Evolutionary conservation across 78 protist species (phyloP).

Genomic region (Bodo saltans): DNA sequence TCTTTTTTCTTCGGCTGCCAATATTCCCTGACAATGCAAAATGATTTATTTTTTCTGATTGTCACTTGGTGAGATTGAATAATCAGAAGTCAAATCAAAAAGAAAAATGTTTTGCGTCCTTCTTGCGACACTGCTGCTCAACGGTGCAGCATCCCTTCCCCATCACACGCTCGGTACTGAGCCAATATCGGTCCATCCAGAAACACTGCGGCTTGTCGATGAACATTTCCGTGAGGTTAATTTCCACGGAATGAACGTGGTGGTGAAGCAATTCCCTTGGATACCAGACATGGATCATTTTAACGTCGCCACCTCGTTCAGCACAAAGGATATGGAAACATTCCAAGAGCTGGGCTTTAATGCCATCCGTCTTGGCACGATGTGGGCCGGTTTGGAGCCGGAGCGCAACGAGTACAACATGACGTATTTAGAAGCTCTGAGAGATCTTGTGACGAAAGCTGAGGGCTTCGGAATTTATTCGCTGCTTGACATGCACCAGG

Average conservation of each 20-base stretch:
- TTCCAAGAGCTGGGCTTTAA: slow-evolving; percentile 14
- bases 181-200: too few species aligned
- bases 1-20: too few species aligned
- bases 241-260: slow-evolving; percentile 41
- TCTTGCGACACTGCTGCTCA: too few species aligned
- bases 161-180: too few species aligned
- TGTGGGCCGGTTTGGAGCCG: slow-evolving; percentile 80
- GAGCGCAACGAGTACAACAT: slow-evolving; percentile 38
- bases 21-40: too few species aligned
- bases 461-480: slow-evolving; percentile 51
- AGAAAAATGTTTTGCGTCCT: too few species aligned
- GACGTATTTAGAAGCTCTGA: slow-evolving; percentile 55
- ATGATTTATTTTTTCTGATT: too few species aligned
- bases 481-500: slow-evolving; percentile 75
- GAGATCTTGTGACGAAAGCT: slow-evolving; percentile 28
- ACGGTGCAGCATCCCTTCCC: too few species aligned
- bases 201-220: slow-evolving; percentile 2
- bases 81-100: too few species aligned
- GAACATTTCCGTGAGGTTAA: background rate
- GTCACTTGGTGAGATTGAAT: too few species aligned
- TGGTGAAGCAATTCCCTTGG: slow-evolving; percentile 37
- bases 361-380: slow-evolving; percentile 52
- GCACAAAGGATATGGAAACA: background rate
- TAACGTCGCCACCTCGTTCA: slow-evolving; percentile 8
- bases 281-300: background rate